phyloP scores from a whole-genome alignment of 768 basidiomycete genomes.

The Hericium rajendrae region DNA sequence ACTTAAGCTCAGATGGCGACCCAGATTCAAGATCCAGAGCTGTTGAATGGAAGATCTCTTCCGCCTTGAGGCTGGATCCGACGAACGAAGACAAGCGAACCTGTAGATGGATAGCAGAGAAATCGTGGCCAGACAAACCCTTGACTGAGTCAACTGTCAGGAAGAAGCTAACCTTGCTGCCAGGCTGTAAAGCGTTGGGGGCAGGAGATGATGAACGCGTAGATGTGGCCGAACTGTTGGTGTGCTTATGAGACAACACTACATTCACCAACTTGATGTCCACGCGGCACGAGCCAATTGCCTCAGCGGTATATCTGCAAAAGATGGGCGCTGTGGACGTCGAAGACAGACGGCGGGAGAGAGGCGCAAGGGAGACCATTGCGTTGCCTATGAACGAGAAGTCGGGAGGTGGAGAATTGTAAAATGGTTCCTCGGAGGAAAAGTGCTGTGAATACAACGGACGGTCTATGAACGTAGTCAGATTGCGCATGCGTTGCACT shows the following conservation, averaged over 20 bases:
- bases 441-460: conserved; percentile 94
- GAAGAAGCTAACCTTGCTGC: conserved; percentile 78
- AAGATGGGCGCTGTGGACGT: conserved; percentile 79
- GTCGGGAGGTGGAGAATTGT: conserved; percentile 76
- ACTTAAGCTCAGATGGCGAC: conserved; percentile 70
- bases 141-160: conserved; percentile 81
- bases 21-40: conserved; percentile 64
- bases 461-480: conserved; percentile 81
- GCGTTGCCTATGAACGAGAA: conserved; percentile 93
- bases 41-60: conserved; percentile 76
- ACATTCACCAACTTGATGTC: conserved; percentile 76
- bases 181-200: conserved; percentile 55
- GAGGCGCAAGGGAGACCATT: conserved; percentile 68
- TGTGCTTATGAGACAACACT: conserved; percentile 47
- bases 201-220: conserved; percentile 72
- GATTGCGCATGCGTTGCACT: conserved; percentile 86
- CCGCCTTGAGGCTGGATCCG: conserved; percentile 55
- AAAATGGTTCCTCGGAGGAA: conserved; percentile 88
- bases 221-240: conserved; percentile 50
- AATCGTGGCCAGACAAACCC: conserved; percentile 86
- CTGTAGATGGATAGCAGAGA: conserved; percentile 79
- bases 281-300: conserved; percentile 89
- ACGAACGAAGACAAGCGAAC: conserved; percentile 81
- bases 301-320: conserved; percentile 89
- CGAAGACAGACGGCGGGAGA: conserved; percentile 68